Evolutionary conservation across 1,284 basidiomycete genomes (phyloP).

Genomic region (Rhodotorula glutinis): DNA sequence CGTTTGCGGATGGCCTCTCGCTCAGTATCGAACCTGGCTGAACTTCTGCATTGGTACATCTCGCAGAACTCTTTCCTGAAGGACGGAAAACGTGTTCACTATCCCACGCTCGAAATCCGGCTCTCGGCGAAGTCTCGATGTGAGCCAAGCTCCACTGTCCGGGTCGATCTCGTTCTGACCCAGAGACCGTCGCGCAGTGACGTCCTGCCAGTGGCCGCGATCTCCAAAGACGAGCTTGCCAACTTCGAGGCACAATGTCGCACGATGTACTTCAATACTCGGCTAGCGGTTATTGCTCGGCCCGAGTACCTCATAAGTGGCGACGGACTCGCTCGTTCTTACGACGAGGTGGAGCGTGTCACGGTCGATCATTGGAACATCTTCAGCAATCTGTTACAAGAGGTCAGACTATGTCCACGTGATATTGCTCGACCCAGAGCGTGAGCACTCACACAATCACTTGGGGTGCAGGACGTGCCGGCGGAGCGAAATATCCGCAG

Average conservation of each 20-base stretch:
- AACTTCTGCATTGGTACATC: too few species aligned
- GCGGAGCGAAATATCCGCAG: background rate
- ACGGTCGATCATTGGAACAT: constrained; percentile 22
- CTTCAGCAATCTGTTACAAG: background rate
- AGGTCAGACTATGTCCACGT: background rate
- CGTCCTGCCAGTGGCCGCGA: constrained; percentile 2
- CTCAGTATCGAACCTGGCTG: background rate
- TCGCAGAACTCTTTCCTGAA: constrained; percentile 12
- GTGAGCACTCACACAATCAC: background rate
- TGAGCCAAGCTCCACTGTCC: too few species aligned
- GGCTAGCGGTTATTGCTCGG: constrained; percentile 17
- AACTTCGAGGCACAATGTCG: constrained; percentile 13
- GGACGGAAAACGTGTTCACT: constrained; percentile 26
- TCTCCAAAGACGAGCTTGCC: background rate
- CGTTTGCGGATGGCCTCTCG: background rate
- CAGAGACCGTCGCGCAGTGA: constrained; percentile 13
- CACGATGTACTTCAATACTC: constrained; percentile 25
- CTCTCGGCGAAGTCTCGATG: constrained; percentile 22
- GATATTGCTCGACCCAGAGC: too few species aligned
- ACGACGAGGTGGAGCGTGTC: constrained; percentile 14
- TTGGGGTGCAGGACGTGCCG: background rate
- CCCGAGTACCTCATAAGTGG: constrained; percentile 23
- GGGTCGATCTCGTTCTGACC: too few species aligned
- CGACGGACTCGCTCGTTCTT: constrained; percentile 22
- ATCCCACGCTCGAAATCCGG: constrained; percentile 26